Percentiles rank a stretch among this genome's conserved stretches.
Evolutionary conservation across 2,329 filamentous ascomycete species (phyloP).

Genomic region (Tolypocladium nubicola): DNA sequence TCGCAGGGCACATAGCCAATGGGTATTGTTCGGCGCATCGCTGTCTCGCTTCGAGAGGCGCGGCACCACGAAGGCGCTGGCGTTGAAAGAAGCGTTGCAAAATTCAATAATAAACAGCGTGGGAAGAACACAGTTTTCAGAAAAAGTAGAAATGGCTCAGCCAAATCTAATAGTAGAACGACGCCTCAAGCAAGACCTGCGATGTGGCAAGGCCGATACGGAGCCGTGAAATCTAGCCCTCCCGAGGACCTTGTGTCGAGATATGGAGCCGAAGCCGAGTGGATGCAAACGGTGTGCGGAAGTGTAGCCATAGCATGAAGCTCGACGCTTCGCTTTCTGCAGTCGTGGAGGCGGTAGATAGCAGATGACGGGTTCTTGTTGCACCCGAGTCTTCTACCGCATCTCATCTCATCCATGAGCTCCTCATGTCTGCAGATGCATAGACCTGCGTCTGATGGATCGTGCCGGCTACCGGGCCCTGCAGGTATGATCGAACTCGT

Average conservation of each 20-base stretch:
- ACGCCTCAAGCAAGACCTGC: neutral
- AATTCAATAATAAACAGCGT: neutral
- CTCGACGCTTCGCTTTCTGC: neutral
- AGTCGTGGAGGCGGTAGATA: neutral
- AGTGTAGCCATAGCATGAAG: too few species aligned
- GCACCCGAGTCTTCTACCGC: neutral
- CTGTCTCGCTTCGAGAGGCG: neutral
- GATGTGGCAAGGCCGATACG: neutral
- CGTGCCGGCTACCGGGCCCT: neutral
- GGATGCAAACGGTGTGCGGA: neutral
- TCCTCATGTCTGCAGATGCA: neutral
- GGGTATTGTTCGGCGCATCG: neutral
- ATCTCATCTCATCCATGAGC: neutral
- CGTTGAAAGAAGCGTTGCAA: neutral
- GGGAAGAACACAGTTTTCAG: neutral
- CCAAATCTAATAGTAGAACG: neutral
- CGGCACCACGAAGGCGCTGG: neutral
- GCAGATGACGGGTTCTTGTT: neutral
- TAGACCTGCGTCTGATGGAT: neutral
- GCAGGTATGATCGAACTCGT: neutral
- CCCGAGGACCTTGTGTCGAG: neutral
- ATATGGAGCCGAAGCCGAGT: neutral
- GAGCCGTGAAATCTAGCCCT: neutral
- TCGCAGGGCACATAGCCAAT: neutral
- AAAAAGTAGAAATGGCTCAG: neutral